These are phyloP conservation scores for Saxophila tyrrhenica DNA, from an alignment of 495 filamentous ascomycete species.

Conservation along the genomic window DNA sequence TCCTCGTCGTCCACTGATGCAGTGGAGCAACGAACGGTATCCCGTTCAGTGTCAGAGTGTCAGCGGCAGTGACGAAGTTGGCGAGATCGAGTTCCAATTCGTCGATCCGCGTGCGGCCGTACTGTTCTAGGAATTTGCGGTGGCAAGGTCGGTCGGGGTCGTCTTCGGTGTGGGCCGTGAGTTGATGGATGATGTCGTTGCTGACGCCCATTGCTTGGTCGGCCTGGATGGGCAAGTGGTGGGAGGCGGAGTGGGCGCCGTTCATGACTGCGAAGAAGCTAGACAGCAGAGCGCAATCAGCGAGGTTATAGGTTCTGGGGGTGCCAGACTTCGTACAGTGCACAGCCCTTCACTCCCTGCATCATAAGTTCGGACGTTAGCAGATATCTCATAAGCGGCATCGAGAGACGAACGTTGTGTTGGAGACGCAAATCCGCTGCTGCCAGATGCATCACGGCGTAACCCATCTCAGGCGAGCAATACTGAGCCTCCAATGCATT, in stretches of 20 bases:
- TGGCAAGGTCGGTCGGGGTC: not conserved
- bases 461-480: not conserved
- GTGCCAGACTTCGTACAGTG: not conserved
- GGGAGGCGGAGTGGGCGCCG: not conserved
- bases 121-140: not conserved
- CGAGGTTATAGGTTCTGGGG: too few relatives aligned
- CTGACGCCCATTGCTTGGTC: not conserved
- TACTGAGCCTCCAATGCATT: not conserved
- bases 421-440: not conserved
- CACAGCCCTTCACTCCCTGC: not conserved
- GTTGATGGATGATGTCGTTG: not conserved
- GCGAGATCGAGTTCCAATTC: not conserved
- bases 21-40: not conserved
- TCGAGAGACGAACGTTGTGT: not conserved
- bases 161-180: not conserved
- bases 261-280: not conserved
- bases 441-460: not conserved
- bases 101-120: not conserved
- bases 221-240: not conserved
- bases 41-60: not conserved
- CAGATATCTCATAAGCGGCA: not conserved
- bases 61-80: not conserved
- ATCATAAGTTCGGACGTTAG: not conserved
- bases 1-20: not conserved
- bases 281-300: too few relatives aligned